phyloP scores from a whole-genome alignment of 805 yeast genomes.

The Nakazawaea populi region DNA sequence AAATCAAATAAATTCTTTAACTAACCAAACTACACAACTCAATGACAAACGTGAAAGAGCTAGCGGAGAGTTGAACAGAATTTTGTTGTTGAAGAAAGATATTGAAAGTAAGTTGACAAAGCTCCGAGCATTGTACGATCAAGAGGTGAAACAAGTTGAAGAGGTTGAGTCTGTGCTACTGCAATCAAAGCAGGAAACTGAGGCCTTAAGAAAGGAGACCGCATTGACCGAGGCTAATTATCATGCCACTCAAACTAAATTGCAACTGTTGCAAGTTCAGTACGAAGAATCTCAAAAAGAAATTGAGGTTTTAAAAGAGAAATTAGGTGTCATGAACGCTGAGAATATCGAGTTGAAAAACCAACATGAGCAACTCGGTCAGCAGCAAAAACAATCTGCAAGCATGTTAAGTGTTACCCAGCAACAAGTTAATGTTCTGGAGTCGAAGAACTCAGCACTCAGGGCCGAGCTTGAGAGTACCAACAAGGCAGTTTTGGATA shows the following conservation, averaged over 20 bases:
- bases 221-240: constrained; percentile 74
- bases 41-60: constrained; percentile 70
- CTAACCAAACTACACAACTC: constrained; percentile 65
- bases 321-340: constrained; percentile 58
- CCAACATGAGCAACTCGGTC: constrained; percentile 45
- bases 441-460: constrained; percentile 38
- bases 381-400: constrained; percentile 54
- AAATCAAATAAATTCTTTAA: constrained; percentile 74
- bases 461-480: constrained; percentile 19
- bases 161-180: constrained; percentile 60
- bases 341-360: constrained; percentile 55
- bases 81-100: constrained; percentile 60
- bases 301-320: constrained; percentile 61
- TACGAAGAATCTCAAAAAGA: constrained; percentile 65
- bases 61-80: constrained; percentile 67
- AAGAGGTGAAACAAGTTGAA: constrained; percentile 70
- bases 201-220: constrained; percentile 62
- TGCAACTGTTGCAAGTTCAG: constrained; percentile 52
- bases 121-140: constrained; percentile 67
- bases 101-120: constrained; percentile 66
- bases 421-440: constrained; percentile 64
- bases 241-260: constrained; percentile 61
- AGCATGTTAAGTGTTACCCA: constrained; percentile 60
- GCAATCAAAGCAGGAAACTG: constrained; percentile 61
- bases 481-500: constrained; percentile 19